Base-by-base conservation (phyloP, 176 grass and related monocot genomes). In the Elymus sibiricus region DNA sequence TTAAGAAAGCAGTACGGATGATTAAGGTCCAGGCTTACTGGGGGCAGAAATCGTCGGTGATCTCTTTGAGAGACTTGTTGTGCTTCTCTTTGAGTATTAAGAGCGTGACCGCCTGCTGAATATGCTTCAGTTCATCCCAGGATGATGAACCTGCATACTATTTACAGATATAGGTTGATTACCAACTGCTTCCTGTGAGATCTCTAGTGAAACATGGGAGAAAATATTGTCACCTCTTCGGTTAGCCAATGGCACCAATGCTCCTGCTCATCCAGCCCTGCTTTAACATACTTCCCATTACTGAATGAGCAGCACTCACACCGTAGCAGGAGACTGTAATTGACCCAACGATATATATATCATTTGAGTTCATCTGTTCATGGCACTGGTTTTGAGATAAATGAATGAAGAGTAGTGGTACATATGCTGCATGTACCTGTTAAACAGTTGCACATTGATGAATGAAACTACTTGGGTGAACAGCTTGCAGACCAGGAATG, bases 361-460 rank as follows among this genome's bases (percentile, higher is more conserved):
- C 34, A 67, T 11, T 47, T 92, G 51, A 64, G 42, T 25, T 76
- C 32, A 44, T 46, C 47, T 32, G 39, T 28, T 77, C 43, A 38
- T 65, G 49, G 31, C 58, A 26, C 62, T 22, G 67, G 43, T 21
- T 74, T 47, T 69, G 22, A 84, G 25, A 60, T 6, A 66, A n/a
- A 16, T 74, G 63, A 81, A 40, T 19, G 19, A 66, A 73, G 32
- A 11, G 19, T 31, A 38, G 32, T 2, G 3, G 37, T 60, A 46
- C 7, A 61, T 28, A 21, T 78, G 51, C 22, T 51, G 2, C 64
- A 16, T n/a, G 1, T 80, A 92, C 93, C 93, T 94, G 75, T 94
- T 94, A 76, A 94, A 92, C 19, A 94, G 75, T 88, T 94, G 90
- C 15, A 92, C 87, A 62, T 94, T 94, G 60, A 94, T 94, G 67